Evolutionary conservation across 2,329 filamentous ascomycete species (phyloP).

Genomic region (Peltaster fructicola): DNA sequence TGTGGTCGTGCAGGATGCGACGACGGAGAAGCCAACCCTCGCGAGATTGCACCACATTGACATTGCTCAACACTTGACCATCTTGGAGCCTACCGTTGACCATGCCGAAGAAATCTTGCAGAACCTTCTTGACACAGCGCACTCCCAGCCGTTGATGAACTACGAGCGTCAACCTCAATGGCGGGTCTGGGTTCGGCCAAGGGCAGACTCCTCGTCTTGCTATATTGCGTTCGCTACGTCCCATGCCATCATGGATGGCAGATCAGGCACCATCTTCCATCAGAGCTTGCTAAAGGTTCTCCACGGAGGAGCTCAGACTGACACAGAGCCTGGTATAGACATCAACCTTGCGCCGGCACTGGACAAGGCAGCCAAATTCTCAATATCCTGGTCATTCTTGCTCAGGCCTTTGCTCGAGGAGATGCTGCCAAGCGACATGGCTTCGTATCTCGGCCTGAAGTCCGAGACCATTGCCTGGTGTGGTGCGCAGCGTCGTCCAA

Average conservation of each 20-base stretch:
- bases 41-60: conserved; percentile 18
- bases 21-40: conserved; percentile 22
- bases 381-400: conserved; percentile 28
- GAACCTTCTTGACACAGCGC: conserved; percentile 12
- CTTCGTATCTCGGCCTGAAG: no score
- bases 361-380: conserved; percentile 21
- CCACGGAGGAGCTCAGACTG: conserved; percentile 1
- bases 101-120: conserved; percentile 10
- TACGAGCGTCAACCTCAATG: conserved; percentile 22
- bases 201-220: conserved; percentile 2
- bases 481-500: no score
- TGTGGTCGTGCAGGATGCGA: conserved; percentile 18
- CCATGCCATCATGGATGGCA: conserved; percentile 28
- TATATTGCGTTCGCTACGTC: conserved; percentile 24
- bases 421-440: conserved; percentile 6
- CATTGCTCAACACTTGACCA: conserved; percentile 23
- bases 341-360: conserved; percentile 19
- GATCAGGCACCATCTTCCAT: conserved; percentile 26
- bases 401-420: conserved; percentile 22
- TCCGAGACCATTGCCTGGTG: no score
- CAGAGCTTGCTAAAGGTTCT: conserved; percentile 19
- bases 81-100: conserved; percentile 10
- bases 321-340: conserved; percentile 4
- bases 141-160: conserved; percentile 18
- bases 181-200: conserved; percentile 23